phyloP scores from a whole-genome alignment of 2,329 filamentous ascomycete genomes.

The Talaromyces marneffei region DNA sequence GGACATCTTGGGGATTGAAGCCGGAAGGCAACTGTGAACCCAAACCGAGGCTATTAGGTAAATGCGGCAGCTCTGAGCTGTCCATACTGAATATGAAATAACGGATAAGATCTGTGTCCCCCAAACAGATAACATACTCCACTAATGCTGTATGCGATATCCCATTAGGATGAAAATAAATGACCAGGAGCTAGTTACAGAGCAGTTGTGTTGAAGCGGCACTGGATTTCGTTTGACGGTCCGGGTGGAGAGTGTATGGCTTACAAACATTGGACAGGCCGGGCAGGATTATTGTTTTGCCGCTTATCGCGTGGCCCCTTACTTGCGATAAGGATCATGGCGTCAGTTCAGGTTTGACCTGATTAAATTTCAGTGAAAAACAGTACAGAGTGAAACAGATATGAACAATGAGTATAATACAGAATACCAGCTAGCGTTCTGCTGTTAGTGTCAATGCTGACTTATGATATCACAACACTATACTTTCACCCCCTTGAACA shows the following conservation, averaged over 20 bases:
- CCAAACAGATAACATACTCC: background rate
- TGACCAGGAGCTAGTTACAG: background rate
- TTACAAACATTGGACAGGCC: slow-evolving; percentile 2
- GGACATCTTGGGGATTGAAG: slow-evolving; percentile 22
- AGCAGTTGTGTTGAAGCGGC: slow-evolving; percentile 18
- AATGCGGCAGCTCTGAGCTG: slow-evolving; percentile 18
- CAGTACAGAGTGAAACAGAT: background rate
- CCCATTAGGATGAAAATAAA: background rate
- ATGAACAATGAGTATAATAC: background rate
- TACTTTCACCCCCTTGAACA: background rate
- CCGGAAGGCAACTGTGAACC: slow-evolving; percentile 20
- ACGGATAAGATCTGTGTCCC: background rate
- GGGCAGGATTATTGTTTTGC: background rate
- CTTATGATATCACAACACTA: background rate
- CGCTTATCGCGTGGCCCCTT: slow-evolving; percentile 3
- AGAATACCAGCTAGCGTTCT: background rate
- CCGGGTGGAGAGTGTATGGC: background rate
- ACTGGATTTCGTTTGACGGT: slow-evolving; percentile 11
- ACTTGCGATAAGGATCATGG: slow-evolving; percentile 1
- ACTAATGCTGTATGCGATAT: background rate
- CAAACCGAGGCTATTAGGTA: slow-evolving; percentile 19
- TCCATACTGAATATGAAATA: slow-evolving; percentile 23
- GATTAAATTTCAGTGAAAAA: background rate
- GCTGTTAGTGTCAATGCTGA: background rate
- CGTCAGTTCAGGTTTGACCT: background rate